Percentiles rank a stretch among this genome's conserved stretches.
Evolutionary conservation across 106 monocot species (phyloP).

Genomic region (Acorus gramineus): DNA sequence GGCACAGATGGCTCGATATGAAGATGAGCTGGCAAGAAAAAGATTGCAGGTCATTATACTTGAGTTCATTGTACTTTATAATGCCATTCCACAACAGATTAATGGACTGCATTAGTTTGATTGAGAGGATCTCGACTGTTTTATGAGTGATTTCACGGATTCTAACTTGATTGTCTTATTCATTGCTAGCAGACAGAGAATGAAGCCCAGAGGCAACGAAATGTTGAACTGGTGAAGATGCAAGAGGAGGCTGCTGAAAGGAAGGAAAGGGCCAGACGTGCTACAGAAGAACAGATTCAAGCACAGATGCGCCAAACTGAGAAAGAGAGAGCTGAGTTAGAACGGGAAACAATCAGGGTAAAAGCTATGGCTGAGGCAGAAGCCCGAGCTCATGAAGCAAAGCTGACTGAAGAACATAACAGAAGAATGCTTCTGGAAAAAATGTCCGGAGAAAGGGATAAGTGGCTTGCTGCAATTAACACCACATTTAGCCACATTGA

Average conservation of each 20-base stretch:
- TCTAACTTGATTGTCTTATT: too few species aligned
- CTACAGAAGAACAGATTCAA: conserved; percentile 82
- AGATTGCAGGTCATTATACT: conserved; percentile 68
- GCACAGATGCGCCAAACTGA: conserved; percentile 65
- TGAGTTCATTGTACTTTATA: not conserved
- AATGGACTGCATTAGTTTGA: conserved; percentile 3
- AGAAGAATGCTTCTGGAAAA: conserved; percentile 70
- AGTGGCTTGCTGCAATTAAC: conserved; percentile 91
- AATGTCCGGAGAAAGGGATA: conserved; percentile 80
- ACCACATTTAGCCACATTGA: conserved; percentile 89
- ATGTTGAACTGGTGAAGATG: conserved; percentile 92
- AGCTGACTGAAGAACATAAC: conserved; percentile 75
- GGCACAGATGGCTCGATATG: conserved; percentile 82
- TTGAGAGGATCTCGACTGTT: too few species aligned
- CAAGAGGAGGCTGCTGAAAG: conserved; percentile 76
- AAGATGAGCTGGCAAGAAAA: conserved; percentile 93
- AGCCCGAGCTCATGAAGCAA: conserved; percentile 74
- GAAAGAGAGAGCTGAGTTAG: conserved; percentile 79
- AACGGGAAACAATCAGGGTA: conserved; percentile 74
- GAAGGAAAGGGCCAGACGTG: conserved; percentile 67
- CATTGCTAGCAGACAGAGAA: conserved; percentile 46
- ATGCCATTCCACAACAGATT: not conserved
- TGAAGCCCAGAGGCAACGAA: conserved; percentile 70
- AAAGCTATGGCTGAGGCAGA: conserved; percentile 91
- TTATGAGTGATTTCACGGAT: too few species aligned